These are phyloP conservation scores for Calonectria henricotiae DNA, from an alignment of 2,329 filamentous ascomycete genomes.

Conservation along the genomic window DNA sequence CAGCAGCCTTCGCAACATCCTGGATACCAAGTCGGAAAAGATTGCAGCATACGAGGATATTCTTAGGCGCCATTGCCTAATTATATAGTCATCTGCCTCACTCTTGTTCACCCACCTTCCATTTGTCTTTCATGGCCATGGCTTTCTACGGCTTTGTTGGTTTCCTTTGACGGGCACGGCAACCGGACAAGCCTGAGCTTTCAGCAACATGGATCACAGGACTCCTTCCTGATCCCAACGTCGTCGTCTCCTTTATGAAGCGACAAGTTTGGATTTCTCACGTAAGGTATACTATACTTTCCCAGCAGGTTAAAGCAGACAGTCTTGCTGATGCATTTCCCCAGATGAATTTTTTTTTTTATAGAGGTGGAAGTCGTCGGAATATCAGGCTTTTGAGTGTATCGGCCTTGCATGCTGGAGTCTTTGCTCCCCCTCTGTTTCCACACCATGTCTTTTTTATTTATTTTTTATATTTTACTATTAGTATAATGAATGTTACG, in stretches of 20 bases:
- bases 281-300: neutral
- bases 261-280: constrained; percentile 16
- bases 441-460: constrained; percentile 18
- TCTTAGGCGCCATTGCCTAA: constrained; percentile 51
- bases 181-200: constrained; percentile 14
- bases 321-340: neutral
- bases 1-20: constrained; percentile 52
- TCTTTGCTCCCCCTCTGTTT: neutral
- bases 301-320: neutral
- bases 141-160: constrained; percentile 17
- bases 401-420: neutral
- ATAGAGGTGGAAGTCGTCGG: constrained; percentile 17
- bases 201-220: neutral
- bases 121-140: constrained; percentile 8
- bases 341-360: constrained; percentile 6
- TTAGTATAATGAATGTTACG: constrained; percentile 6
- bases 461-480: constrained; percentile 6
- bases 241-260: constrained; percentile 9
- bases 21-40: constrained; percentile 56
- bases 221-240: neutral
- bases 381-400: neutral
- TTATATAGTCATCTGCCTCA: constrained; percentile 46
- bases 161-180: constrained; percentile 27
- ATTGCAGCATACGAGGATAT: constrained; percentile 58
- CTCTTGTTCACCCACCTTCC: neutral